Base-by-base conservation (phyloP, 352 stramenopile species). In the Phytophthora agathidicida region DNA sequence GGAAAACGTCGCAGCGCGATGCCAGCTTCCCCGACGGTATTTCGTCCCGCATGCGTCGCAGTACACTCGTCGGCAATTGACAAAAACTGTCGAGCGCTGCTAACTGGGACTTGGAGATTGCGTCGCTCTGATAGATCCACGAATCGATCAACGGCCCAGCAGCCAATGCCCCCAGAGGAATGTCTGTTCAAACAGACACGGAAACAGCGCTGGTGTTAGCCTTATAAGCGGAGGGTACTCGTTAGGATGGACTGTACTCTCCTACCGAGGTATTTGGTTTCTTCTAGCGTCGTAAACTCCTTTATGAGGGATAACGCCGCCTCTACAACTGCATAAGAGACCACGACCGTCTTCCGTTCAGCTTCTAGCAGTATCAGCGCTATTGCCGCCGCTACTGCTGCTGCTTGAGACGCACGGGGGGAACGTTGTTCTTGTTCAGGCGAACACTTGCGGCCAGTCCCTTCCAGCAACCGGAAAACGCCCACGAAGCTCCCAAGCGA, bases 1-100 rank as follows among this genome's bases (percentile, higher is more conserved):
- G 77, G 56, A 87, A 89, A 23, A 88, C 78, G 48, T 84, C 75
- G 28, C 81, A 91, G 11, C 77, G 72, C 19, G 79, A 89, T 3
- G 53, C 31, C 26, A 77, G 39, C 14, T 50, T 54, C 22, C 54
- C 64, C 1, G 67, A 73, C 41, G 76, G 75, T 16, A 91, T 69
- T 43, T 86, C 65, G n/a, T 65, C 62, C 3, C 81, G 81, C 78
- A 91, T 91, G 43, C 75, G 74, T 14, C 39, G 46, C 16, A 84
- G 36, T 4, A 83, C 62, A 30, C 26, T 51, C 8, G 59, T 38
- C 17, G 60, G 49, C 13, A 86, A 41, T 30, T 66, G 67, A 20
- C 68, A 85, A 45, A 86, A 71, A 19, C 74, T 60, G 51, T 91
- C 81, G 22, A 91, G 73, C 23, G 73, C 55, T 2, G 55, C 54